phyloP scores from a whole-genome alignment of 176 grass and related monocot genomes.

The Zoysia pacifica region DNA sequence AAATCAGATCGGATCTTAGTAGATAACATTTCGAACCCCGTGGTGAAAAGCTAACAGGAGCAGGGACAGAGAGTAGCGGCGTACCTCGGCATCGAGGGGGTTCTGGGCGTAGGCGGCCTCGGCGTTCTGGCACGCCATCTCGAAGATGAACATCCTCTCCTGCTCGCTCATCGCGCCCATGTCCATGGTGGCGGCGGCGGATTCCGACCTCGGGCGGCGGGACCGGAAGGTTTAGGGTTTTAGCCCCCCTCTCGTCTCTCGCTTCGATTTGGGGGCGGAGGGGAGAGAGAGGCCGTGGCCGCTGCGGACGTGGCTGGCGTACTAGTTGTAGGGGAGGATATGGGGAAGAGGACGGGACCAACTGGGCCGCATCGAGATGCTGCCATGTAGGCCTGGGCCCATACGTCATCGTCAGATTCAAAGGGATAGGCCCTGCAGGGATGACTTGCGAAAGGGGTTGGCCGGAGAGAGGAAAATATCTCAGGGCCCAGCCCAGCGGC shows the following conservation, averaged over 20 bases:
- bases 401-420: no score
- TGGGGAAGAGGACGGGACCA: constrained; percentile 1
- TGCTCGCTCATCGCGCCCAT: constrained; percentile 58
- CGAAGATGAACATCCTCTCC: constrained; percentile 78
- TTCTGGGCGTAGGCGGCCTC: constrained; percentile 53
- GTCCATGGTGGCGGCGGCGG: not conserved
- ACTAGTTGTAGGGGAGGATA: not conserved
- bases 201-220: constrained; percentile 15
- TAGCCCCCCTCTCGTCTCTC: not conserved
- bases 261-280: constrained; percentile 14
- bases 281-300: not conserved
- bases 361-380: not conserved
- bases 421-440: no score
- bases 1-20: constrained; percentile 5
- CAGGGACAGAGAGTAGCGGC: not conserved
- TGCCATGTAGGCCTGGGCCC: not conserved
- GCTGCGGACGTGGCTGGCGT: constrained; percentile 8
- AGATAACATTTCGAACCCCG: not conserved
- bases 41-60: not conserved
- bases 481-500: not conserved
- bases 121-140: constrained; percentile 62
- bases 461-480: constrained; percentile 23
- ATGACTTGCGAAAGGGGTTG: constrained; percentile 19
- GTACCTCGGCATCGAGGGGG: constrained; percentile 75
- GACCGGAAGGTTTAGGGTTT: constrained; percentile 59